These are phyloP conservation scores for Globisporangium rhizosaccharum DNA, from an alignment of 352 stramenopile species.

Conservation along the genomic window DNA sequence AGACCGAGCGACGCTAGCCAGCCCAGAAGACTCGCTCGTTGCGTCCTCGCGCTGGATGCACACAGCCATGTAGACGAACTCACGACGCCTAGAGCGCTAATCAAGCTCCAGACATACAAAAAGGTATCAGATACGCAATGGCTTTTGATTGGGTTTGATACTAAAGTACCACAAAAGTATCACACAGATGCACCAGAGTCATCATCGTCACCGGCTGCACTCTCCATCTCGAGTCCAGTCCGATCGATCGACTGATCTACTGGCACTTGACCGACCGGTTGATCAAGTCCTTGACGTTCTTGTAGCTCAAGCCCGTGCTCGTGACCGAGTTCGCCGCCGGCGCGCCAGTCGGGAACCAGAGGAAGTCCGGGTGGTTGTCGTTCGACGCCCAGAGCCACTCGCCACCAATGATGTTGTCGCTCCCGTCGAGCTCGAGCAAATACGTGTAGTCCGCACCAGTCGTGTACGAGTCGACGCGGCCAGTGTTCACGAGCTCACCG, in stretches of 20 bases:
- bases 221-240: not conserved
- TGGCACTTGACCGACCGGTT: constrained; percentile 10
- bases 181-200: too few relatives aligned
- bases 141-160: too few relatives aligned
- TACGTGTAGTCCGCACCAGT: constrained; percentile 10
- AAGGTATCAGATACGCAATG: too few relatives aligned
- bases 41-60: constrained; percentile 53
- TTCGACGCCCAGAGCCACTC: constrained; percentile 10
- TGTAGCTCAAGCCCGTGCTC: constrained; percentile 12
- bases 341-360: constrained; percentile 10
- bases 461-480: constrained; percentile 5
- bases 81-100: not conserved
- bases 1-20: not conserved
- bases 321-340: constrained; percentile 2
- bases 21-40: constrained; percentile 23
- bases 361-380: constrained; percentile 13
- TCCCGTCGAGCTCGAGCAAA: constrained; percentile 7
- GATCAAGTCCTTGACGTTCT: constrained; percentile 11
- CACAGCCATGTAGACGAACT: constrained; percentile 1
- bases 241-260: not conserved
- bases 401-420: constrained; percentile 11
- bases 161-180: too few relatives aligned
- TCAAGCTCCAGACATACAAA: too few relatives aligned
- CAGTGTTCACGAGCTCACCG: constrained; percentile 7
- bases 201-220: not conserved